Evolutionary conservation across 768 basidiomycete genomes (phyloP).

Genomic region (Lentinula detonsa): DNA sequence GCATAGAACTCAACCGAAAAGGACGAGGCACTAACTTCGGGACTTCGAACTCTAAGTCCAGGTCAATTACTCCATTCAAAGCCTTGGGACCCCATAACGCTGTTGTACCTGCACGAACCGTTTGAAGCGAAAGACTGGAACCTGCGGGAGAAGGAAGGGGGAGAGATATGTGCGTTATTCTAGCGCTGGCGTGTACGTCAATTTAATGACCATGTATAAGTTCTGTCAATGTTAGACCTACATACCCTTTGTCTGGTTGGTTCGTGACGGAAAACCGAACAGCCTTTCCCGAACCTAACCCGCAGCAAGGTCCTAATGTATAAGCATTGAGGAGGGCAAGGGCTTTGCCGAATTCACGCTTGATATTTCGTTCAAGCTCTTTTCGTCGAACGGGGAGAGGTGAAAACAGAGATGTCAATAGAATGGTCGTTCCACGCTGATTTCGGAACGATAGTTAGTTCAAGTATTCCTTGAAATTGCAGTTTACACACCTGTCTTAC

Average conservation of each 20-base stretch:
- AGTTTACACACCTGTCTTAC: slow-evolving; percentile 62
- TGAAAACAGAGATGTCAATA: slow-evolving; percentile 64
- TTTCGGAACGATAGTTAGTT: neutral
- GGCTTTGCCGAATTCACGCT: slow-evolving; percentile 86
- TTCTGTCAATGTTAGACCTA: slow-evolving; percentile 27
- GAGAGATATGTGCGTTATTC: slow-evolving; percentile 6
- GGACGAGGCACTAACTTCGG: neutral
- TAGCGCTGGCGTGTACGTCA: neutral
- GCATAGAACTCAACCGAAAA: neutral
- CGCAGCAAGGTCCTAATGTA: slow-evolving; percentile 72
- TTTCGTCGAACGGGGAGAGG: slow-evolving; percentile 87
- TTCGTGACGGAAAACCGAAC: slow-evolving; percentile 75
- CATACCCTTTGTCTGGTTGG: slow-evolving; percentile 64
- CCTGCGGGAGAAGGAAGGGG: neutral
- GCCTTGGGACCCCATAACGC: slow-evolving; percentile 84
- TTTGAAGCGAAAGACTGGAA: slow-evolving; percentile 13
- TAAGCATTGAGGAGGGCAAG: slow-evolving; percentile 81
- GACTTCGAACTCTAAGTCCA: slow-evolving; percentile 66
- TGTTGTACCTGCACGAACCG: slow-evolving; percentile 56
- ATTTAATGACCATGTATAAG: neutral
- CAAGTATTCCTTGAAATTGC: neutral
- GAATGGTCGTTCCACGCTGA: slow-evolving; percentile 85
- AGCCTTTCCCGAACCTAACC: slow-evolving; percentile 39
- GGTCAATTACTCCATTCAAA: slow-evolving; percentile 66
- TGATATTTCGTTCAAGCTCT: slow-evolving; percentile 83